These are phyloP conservation scores for Climacium dendroides DNA, from an alignment of 225 moss, liverwort and hornwort genomes.

Conservation along the genomic window DNA sequence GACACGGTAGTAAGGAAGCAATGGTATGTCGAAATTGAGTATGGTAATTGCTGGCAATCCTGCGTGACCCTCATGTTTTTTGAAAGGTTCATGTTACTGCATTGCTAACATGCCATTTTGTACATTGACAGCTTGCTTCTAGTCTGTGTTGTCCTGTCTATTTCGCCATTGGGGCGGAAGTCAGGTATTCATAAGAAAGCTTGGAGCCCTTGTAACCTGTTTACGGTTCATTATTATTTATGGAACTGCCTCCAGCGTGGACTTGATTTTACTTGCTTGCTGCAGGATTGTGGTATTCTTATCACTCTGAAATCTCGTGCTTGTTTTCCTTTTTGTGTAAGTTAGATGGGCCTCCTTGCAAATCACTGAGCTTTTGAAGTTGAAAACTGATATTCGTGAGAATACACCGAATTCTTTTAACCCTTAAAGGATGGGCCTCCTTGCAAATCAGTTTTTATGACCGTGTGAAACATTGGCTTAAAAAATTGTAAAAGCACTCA, in stretches of 20 bases:
- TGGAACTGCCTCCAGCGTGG: background rate
- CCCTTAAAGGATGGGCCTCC: no score
- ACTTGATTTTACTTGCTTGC: background rate
- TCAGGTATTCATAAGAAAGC: background rate
- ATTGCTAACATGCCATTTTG: constrained; percentile 2
- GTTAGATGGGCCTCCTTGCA: background rate
- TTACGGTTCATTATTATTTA: background rate
- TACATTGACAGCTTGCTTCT: background rate
- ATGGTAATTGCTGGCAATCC: background rate
- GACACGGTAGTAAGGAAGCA: background rate
- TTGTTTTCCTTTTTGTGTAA: background rate
- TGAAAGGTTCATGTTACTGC: background rate
- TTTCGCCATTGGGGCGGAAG: background rate
- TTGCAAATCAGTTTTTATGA: no score
- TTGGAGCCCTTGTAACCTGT: background rate
- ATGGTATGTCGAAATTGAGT: background rate
- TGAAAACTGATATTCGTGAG: background rate
- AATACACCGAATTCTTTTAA: no score
- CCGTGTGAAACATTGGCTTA: no score
- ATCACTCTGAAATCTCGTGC: background rate
- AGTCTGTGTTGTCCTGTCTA: background rate
- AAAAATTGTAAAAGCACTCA: no score
- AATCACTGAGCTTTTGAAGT: background rate
- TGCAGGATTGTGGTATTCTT: background rate
- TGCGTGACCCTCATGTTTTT: background rate